phyloP scores from a whole-genome alignment of 176 grass and related monocot species.

The Bonia amplexicaulis region DNA sequence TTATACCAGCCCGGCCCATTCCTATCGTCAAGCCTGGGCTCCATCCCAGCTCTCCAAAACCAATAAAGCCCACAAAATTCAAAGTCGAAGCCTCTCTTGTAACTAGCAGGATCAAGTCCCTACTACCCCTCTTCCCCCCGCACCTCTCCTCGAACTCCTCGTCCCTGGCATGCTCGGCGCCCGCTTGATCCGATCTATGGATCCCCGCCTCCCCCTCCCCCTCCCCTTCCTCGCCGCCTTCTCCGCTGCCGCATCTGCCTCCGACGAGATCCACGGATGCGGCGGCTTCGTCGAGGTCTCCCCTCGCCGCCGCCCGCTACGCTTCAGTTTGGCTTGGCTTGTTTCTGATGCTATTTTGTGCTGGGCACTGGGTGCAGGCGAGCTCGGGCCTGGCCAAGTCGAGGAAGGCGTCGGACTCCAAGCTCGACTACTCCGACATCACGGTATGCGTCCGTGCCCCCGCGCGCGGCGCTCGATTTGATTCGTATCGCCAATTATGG shows the following conservation, averaged over 20 bases:
- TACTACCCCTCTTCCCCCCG: neutral
- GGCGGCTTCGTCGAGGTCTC: slow-evolving; percentile 86
- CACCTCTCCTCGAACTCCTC: slow-evolving; percentile 28
- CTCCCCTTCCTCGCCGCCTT: neutral
- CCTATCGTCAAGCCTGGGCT: neutral
- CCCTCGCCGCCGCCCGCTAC: neutral
- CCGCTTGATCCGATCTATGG: slow-evolving; percentile 47
- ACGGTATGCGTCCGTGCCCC: slow-evolving; percentile 42
- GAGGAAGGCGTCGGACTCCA: slow-evolving; percentile 66
- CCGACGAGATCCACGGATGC: slow-evolving; percentile 85
- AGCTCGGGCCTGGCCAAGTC: slow-evolving; percentile 70
- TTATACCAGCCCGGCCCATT: neutral
- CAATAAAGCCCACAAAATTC: neutral
- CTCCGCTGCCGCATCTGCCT: slow-evolving; percentile 5
- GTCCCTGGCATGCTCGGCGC: slow-evolving; percentile 35
- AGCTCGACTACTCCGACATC: slow-evolving; percentile 89
- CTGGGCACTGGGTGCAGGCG: slow-evolving; percentile 47
- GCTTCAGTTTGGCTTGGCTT: neutral
- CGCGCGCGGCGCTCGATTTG: neutral
- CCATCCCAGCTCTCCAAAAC: neutral
- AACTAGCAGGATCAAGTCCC: too few relatives aligned
- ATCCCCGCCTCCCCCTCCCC: slow-evolving; percentile 13
- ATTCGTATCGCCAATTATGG: neutral
- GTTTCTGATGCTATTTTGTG: slow-evolving; percentile 11
- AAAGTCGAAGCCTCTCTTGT: neutral